Percentiles rank a stretch among this genome's conserved stretches.
phyloP scores from a whole-genome alignment of 208 protist genomes.

The Leishmania braziliensis region DNA sequence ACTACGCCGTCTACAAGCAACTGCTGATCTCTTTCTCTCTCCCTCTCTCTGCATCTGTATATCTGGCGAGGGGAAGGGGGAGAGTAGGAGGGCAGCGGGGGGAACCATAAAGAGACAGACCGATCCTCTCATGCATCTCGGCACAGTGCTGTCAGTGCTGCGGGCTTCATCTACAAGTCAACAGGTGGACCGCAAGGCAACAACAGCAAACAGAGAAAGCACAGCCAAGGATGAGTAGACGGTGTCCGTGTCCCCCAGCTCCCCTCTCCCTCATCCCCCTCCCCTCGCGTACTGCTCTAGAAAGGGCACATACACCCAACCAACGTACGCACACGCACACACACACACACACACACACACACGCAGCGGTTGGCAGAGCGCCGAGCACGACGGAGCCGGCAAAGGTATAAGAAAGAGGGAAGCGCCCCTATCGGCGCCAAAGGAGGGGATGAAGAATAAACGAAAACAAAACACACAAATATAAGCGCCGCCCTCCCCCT shows the following conservation, averaged over 20 bases:
- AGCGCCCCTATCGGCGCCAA: neutral
- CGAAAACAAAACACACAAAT: neutral
- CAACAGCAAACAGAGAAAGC: neutral
- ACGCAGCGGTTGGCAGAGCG: neutral
- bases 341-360: neutral
- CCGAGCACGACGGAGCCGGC: neutral
- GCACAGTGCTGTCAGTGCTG: too few relatives aligned
- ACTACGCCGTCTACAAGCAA: neutral
- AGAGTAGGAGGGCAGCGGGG: neutral
- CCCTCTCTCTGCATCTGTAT: neutral
- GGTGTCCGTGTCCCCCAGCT: neutral
- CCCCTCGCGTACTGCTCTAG: neutral
- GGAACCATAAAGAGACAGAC: neutral
- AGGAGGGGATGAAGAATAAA: neutral
- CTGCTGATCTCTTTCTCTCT: slow-evolving; percentile 1
- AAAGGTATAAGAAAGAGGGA: neutral
- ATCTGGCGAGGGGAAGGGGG: neutral
- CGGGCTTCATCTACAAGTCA: too few relatives aligned
- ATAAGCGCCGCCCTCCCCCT: neutral
- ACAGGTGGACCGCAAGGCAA: too few relatives aligned
- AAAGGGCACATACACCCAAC: neutral
- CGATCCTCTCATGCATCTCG: too few relatives aligned
- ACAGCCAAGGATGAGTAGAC: neutral
- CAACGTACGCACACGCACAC: neutral
- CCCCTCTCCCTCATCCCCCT: neutral